Percentiles rank a stretch among this genome's conserved stretches.
Evolutionary conservation across 768 basidiomycete species (phyloP).

Genomic region (Leucogyrophana mollusca): DNA sequence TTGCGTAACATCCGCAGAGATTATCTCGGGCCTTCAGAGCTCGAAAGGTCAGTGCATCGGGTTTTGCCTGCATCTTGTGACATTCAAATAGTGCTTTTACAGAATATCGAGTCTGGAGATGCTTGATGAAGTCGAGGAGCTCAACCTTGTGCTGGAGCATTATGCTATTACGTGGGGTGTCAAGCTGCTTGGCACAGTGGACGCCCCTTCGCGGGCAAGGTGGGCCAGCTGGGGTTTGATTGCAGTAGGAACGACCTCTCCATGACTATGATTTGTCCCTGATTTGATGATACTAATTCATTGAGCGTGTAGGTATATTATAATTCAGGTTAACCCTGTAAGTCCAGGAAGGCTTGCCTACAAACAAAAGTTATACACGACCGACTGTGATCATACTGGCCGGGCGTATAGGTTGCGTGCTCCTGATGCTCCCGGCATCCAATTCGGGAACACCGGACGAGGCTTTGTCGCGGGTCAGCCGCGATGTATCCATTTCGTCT

Average conservation of each 20-base stretch:
- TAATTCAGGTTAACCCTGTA: too few species aligned
- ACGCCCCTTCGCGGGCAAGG: not conserved
- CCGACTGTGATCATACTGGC: too few species aligned
- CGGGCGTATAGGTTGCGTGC: too few species aligned
- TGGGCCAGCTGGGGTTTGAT: constrained; percentile 18
- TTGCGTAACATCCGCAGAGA: constrained; percentile 65
- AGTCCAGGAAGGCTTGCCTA: too few species aligned
- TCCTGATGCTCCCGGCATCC: too few species aligned
- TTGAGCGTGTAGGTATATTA: too few species aligned
- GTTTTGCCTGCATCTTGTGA: not conserved
- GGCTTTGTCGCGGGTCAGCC: too few species aligned
- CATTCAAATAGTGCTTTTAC: not conserved
- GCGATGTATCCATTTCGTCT: too few species aligned
- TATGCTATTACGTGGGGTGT: constrained; percentile 82
- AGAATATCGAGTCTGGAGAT: constrained; percentile 82
- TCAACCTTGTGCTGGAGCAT: constrained; percentile 85
- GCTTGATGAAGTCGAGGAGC: constrained; percentile 93
- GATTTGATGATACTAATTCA: too few species aligned
- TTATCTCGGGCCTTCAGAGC: constrained; percentile 48
- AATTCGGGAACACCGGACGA: too few species aligned
- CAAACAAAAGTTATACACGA: too few species aligned
- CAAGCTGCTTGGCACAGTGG: not conserved
- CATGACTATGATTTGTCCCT: too few species aligned
- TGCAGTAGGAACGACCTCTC: not conserved
- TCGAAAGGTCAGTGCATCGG: constrained; percentile 49